Evolutionary conservation across 2,329 filamentous ascomycete genomes (phyloP), one percentile per base, ranked within the genome.

Genomic region (Nemania serpens): DNA sequence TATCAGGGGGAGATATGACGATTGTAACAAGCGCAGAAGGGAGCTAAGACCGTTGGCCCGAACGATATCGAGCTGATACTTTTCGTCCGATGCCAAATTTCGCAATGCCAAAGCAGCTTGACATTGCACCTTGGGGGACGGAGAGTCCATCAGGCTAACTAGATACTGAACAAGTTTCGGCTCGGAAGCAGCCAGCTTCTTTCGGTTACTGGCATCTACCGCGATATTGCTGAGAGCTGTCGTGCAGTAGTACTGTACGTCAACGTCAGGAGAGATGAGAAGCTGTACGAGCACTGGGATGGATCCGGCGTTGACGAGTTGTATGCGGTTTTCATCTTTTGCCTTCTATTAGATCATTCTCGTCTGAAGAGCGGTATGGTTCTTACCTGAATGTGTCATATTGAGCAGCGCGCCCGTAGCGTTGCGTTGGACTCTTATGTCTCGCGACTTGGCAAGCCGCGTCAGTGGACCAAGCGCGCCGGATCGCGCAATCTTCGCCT

Each of bases 241-340:
- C 17, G 95, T 99, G 80, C 95, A 99, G 79, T 99, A 99, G 78
- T 99, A 99, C 79, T 99, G 95, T 34, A 99, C 95, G 74, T 99
- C 95, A 68, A 97, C 93, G 73, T 99, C 95, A 60, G 89, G 81
- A 25, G 95, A 98, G 9, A 91, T 93, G 47, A 99, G 88, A 22
- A 99, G 87, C 73, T 97, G 93, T 42, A 99, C 95, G 25, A 99
- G 87, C 9, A 99, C 94, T 5, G 95, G 95, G 67, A 99, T 97
- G n/a, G 95, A 95, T 65, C 94, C 94, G 47, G 95, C 95, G 68
- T 96, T 96, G 68, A 99, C 95, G 29, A 99, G 89, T 76, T 99
- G 93, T 77, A 98, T 93, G 69, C 95, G 88, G 76, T 99, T 99
- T 77, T 99, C 95, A 75, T 98, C 95, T 95, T 74, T 18, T 5